Conservation (phyloP, 2,329 filamentous ascomycete species). For the Hypoxylon sp. region DNA sequence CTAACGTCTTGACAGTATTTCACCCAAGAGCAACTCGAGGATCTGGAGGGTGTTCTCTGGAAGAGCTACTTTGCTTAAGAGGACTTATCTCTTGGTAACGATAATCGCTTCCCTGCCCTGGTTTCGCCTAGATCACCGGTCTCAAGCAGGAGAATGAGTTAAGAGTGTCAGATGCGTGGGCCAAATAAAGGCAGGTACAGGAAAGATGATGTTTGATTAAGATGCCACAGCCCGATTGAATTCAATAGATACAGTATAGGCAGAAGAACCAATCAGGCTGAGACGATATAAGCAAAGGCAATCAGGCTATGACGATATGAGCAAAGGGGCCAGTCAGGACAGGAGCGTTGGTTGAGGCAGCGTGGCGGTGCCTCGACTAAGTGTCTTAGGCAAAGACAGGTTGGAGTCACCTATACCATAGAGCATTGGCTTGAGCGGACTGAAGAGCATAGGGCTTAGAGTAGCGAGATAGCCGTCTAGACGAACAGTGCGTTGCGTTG, state of each 20-base stretch:
- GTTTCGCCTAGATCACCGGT: not conserved
- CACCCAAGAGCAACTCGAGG: constrained; percentile 89
- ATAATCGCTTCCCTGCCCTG: too few species aligned
- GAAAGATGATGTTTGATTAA: constrained; percentile 9
- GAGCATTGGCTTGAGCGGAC: not conserved
- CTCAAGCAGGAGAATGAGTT: not conserved
- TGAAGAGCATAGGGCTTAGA: not conserved
- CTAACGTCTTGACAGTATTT: constrained; percentile 69
- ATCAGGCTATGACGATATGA: too few species aligned
- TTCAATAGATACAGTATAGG: too few species aligned
- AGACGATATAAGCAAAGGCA: constrained; percentile 3
- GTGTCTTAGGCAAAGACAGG: too few species aligned
- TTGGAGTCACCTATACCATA: not conserved
- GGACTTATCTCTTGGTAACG: not conserved
- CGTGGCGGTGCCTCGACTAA: not conserved
- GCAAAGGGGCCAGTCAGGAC: not conserved
- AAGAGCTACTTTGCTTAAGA: constrained; percentile 96
- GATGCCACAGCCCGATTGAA: too few species aligned
- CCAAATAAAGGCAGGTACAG: not conserved
- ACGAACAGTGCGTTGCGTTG: not conserved
- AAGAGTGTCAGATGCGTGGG: constrained; percentile 15
- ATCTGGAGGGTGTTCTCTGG: constrained; percentile 95
- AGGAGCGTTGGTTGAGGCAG: not conserved
- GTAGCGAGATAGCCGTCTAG: not conserved
- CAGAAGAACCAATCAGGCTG: constrained; percentile 4